Evolutionary conservation across 192 early-diverging fungal species (phyloP), one percentile per base, ranked within the genome.

Genomic region (Borealophlyctis nickersoniae): DNA sequence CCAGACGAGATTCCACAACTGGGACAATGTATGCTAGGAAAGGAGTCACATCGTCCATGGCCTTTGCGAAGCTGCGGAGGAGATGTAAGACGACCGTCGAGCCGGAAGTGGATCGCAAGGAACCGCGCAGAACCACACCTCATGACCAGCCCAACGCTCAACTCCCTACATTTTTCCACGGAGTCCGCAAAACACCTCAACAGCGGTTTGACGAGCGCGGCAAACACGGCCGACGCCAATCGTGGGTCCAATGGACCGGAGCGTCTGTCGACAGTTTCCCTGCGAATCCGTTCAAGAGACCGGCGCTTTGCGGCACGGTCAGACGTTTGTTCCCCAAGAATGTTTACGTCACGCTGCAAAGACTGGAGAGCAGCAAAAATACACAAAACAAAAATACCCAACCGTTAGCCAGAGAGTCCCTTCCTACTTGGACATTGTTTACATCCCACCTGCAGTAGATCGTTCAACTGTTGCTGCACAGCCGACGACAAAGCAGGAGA

Each of bases 281-380:
- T 69, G 48, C 69, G 56, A 24, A 83, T 80, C 27, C 63, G n/a
- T 22, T 83, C 75, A 19, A 84, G 60, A 1, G 81, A 53, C 1
- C 70, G 55, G 35, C 63, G 58, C 53, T 84, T 84, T 23, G 81
- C 35, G 19, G 27, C 36, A 11, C 82, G 55, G 63, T 83, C 76
- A 28, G 74, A 74, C 3, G 78, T 52, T 11, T 64, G 31, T 16
- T 84, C 82, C 19, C 36, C 14, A n/a, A 84, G 67, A 33, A 81
- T 73, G 54, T 84, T 84, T 22, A 81, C 33, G 34, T 80, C 77
- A 16, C 81, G 52, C 55, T 82, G 74, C 11, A 83, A 53, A 1
- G 57, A 36, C 72, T 74, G 60, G 0, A 9, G 26, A 22, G 53
- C 2, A 22, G 24, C 0, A 19, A 53, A 55, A n/a, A n/a, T n/a